Percentiles rank a stretch among this genome's conserved stretches.
phyloP scores from a whole-genome alignment of 2,329 filamentous ascomycete genomes.

The Penicillium sp. region DNA sequence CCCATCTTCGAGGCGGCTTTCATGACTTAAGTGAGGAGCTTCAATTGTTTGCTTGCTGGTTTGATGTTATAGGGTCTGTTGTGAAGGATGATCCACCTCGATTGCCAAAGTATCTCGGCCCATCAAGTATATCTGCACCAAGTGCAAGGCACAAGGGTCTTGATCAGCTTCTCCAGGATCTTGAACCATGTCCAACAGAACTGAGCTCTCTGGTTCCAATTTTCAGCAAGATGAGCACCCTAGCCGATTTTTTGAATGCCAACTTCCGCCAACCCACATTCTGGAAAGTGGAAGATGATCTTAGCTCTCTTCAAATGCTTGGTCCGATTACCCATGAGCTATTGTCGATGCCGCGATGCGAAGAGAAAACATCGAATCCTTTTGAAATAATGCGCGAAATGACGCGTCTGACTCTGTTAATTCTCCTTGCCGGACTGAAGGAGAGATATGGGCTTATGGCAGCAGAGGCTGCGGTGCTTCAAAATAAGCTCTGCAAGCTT shows the following conservation, averaged over 20 bases:
- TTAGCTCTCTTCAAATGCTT: conserved; percentile 9
- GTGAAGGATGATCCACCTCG: conserved; percentile 1
- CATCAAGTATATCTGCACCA: too few species aligned
- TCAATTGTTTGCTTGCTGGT: conserved; percentile 6
- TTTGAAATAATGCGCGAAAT: conserved; percentile 6
- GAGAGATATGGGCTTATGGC: conserved; percentile 7
- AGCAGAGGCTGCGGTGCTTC: conserved; percentile 2
- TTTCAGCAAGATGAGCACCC: neutral
- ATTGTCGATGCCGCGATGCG: conserved; percentile 8
- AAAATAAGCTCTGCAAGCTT: conserved; percentile 1
- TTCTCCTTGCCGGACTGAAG: conserved; percentile 11
- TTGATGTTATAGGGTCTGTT: conserved; percentile 7
- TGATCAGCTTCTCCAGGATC: too few species aligned
- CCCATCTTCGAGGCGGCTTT: conserved; percentile 16
- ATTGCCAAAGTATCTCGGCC: neutral
- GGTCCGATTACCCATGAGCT: conserved; percentile 9
- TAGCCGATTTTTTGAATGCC: conserved; percentile 2
- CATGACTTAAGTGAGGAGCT: conserved; percentile 7
- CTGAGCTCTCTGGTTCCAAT: too few species aligned
- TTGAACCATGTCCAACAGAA: too few species aligned
- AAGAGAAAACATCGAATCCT: neutral
- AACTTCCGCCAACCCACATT: neutral
- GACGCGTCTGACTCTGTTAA: conserved; percentile 9
- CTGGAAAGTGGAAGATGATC: conserved; percentile 15
- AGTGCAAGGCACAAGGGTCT: too few species aligned